A percentile compares a stretch with the other conserved stretches of the same genome.
These are phyloP conservation scores for Sphagnum magellanicum DNA, from an alignment of 228 moss, liverwort and hornwort genomes.

Conservation along the genomic window DNA sequence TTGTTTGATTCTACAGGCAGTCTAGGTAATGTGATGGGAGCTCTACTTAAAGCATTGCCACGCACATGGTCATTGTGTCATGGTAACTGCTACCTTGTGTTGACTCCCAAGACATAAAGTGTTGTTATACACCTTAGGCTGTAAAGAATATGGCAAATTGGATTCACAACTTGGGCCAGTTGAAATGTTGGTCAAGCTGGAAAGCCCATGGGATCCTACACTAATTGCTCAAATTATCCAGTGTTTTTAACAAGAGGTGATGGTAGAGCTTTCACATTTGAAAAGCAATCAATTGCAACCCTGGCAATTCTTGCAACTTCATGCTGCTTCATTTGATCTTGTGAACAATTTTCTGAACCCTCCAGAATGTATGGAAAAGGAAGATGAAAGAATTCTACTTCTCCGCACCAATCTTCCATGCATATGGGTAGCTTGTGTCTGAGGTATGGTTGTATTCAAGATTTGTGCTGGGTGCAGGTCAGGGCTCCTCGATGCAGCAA, in stretches of 20 bases:
- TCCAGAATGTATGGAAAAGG: no score
- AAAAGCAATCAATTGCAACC: no score
- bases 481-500: constrained; percentile 75
- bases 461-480: constrained; percentile 36
- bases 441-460: neutral
- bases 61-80: constrained; percentile 79
- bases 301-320: no score
- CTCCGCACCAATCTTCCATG: no score
- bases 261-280: no score
- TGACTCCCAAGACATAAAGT: neutral
- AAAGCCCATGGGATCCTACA: no score
- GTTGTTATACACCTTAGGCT: neutral
- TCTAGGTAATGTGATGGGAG: constrained; percentile 85
- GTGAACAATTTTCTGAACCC: no score
- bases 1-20: constrained; percentile 36
- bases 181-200: neutral
- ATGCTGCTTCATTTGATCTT: no score
- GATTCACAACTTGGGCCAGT: neutral
- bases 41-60: constrained; percentile 78
- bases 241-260: neutral
- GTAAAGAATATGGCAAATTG: neutral
- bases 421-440: no score
- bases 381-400: no score
- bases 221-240: neutral
- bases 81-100: constrained; percentile 32